Evolutionary conservation across 2,329 filamentous ascomycete species (phyloP).

Genomic region (Phialophora macrospora): DNA sequence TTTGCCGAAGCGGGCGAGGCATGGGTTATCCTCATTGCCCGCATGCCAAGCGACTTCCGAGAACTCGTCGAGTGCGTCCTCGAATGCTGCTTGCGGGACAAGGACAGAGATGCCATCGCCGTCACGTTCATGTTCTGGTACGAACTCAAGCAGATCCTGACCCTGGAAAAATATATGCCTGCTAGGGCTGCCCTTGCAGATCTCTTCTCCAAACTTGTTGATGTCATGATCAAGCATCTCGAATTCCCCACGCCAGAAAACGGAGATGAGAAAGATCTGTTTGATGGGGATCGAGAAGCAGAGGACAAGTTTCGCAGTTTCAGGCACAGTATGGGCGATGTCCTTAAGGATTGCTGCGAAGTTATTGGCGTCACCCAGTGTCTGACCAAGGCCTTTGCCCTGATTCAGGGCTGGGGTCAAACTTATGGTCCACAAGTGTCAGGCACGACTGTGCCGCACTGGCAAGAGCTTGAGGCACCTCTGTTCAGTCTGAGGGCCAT

Average conservation of each 20-base stretch:
- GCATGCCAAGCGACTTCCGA: conserved; percentile 79
- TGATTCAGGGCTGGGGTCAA: conserved; percentile 87
- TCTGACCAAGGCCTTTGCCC: conserved; percentile 80
- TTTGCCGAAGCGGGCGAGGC: conserved; percentile 92
- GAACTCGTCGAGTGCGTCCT: conserved; percentile 85
- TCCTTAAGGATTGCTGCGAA: conserved; percentile 94
- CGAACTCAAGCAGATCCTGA: conserved; percentile 94
- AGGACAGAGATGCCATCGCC: conserved; percentile 87
- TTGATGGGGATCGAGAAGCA: conserved; percentile 91
- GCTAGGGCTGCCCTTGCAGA: conserved; percentile 77
- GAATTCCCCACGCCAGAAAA: conserved; percentile 80
- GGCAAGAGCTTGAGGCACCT: conserved; percentile 95
- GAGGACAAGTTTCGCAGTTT: conserved; percentile 98
- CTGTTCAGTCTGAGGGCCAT: conserved; percentile 94
- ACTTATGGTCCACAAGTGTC: conserved; percentile 78
- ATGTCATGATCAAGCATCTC: conserved; percentile 88
- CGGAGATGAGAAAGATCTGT: conserved; percentile 78
- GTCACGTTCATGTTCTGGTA: conserved; percentile 98
- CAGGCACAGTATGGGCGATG: conserved; percentile 95
- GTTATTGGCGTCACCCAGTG: conserved; percentile 94
- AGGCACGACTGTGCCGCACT: conserved; percentile 79
- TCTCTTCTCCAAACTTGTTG: conserved; percentile 85
- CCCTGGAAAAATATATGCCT: conserved; percentile 84
- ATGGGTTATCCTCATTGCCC: conserved; percentile 90
- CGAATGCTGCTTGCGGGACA: conserved; percentile 87